A percentile compares a stretch with the other conserved stretches of the same genome.
Evolutionary conservation across 768 basidiomycete species (phyloP).

Genomic region (Mycena rosella): DNA sequence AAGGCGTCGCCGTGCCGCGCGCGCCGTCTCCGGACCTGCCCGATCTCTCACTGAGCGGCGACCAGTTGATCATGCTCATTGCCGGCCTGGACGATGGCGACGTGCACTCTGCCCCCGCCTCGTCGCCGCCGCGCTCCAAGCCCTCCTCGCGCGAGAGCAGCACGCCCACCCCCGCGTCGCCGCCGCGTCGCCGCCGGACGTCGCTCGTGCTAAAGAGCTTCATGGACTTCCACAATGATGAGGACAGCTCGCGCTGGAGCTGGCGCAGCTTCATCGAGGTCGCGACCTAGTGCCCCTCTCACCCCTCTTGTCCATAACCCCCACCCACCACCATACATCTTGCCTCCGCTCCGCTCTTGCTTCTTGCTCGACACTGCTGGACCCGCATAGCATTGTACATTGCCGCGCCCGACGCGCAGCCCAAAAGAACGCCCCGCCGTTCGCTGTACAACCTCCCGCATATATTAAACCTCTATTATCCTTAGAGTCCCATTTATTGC

Average conservation of each 20-base stretch:
- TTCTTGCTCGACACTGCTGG: slow-evolving; percentile 24
- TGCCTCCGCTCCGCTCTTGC: slow-evolving; percentile 20
- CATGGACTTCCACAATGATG: slow-evolving; percentile 60
- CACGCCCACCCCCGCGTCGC: slow-evolving; percentile 5
- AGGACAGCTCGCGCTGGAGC: slow-evolving; percentile 51
- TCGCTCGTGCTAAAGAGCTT: slow-evolving; percentile 60
- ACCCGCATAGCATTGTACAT: slow-evolving; percentile 18
- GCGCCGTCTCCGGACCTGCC: slow-evolving; percentile 23
- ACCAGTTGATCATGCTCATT: slow-evolving; percentile 31
- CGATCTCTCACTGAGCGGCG: slow-evolving; percentile 28
- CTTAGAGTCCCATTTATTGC: slow-evolving; percentile 25
- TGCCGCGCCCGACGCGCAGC: not conserved
- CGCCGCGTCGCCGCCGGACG: slow-evolving; percentile 52
- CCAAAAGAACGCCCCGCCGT: slow-evolving; percentile 27
- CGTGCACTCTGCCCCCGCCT: slow-evolving; percentile 13
- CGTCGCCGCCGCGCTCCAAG: slow-evolving; percentile 14
- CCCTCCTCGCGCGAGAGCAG: slow-evolving; percentile 24
- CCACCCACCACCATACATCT: slow-evolving; percentile 1
- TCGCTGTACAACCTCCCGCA: slow-evolving; percentile 22
- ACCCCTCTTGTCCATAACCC: not conserved
- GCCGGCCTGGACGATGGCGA: slow-evolving; percentile 31
- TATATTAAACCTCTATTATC: slow-evolving; percentile 13
- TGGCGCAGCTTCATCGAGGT: slow-evolving; percentile 67
- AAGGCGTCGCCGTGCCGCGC: slow-evolving; percentile 21
- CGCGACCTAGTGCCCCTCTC: slow-evolving; percentile 18